phyloP scores from a whole-genome alignment of 176 grass and related monocot genomes.

The Oryza meridionalis region DNA sequence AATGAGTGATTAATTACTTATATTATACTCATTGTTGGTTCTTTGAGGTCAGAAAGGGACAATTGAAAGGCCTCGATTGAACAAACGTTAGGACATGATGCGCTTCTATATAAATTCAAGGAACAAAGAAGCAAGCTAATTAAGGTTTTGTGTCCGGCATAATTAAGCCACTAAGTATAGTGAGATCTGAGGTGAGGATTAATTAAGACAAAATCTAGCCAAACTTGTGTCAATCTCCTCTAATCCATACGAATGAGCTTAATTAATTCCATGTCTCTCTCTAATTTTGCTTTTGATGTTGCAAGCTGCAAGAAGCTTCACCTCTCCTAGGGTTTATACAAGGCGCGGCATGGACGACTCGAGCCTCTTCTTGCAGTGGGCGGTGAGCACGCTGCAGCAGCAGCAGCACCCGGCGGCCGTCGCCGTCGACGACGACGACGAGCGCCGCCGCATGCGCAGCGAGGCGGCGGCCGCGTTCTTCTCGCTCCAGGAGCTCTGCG shows the following conservation, averaged over 20 bases:
- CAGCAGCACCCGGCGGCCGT: slow-evolving; percentile 26
- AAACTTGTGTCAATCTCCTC: no score
- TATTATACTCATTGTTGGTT: background rate
- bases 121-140: no score
- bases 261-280: no score
- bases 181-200: no score
- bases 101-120: no score
- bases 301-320: no score
- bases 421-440: background rate
- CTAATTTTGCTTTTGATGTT: no score
- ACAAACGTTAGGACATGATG: background rate
- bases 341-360: slow-evolving; percentile 36
- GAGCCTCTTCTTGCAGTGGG: slow-evolving; percentile 50
- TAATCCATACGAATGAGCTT: no score
- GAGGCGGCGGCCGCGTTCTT: slow-evolving; percentile 22
- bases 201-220: no score
- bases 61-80: background rate
- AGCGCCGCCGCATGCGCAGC: background rate
- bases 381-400: slow-evolving; percentile 43
- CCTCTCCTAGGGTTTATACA: no score
- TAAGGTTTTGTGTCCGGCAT: no score
- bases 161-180: no score
- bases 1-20: background rate
- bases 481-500: slow-evolving; percentile 24
- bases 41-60: background rate